A percentile compares a stretch with the other conserved stretches of the same genome.
Conservation (phyloP, 2,329 filamentous ascomycete species). For the Ophiocordyceps australis region DNA sequence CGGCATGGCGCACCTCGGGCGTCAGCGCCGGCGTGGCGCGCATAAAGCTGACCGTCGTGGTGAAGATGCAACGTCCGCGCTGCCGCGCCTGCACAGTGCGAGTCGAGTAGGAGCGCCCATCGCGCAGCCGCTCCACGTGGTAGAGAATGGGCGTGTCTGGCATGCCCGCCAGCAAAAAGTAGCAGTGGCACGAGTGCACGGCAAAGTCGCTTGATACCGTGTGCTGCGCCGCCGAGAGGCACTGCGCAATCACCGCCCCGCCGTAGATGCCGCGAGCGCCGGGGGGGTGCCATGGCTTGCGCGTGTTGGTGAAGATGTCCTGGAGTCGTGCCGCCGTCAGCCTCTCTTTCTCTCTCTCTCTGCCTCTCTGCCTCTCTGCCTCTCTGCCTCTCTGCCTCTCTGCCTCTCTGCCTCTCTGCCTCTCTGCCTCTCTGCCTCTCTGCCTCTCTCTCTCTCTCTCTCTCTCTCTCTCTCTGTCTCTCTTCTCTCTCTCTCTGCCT, state of each 20-base stretch:
- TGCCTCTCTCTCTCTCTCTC: too few relatives aligned
- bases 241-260: conserved; percentile 85
- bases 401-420: too few relatives aligned
- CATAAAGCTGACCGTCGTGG: conserved; percentile 82
- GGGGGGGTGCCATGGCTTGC: conserved; percentile 78
- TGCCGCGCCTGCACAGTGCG: conserved; percentile 93
- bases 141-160: conserved; percentile 75
- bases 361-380: too few relatives aligned
- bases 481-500: too few relatives aligned
- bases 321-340: too few relatives aligned
- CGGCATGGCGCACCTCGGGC: conserved; percentile 44
- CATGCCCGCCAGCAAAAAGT: conserved; percentile 87
- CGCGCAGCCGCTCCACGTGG: conserved; percentile 84
- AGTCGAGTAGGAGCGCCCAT: conserved; percentile 78
- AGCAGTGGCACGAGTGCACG: conserved; percentile 96
- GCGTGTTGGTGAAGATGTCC: conserved; percentile 91
- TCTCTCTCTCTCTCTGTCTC: too few relatives aligned
- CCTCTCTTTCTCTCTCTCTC: too few relatives aligned
- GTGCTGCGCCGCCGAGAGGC: conserved; percentile 68
- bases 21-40: conserved; percentile 37
- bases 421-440: too few relatives aligned
- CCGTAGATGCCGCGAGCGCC: conserved; percentile 89
- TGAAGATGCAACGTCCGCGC: conserved; percentile 79
- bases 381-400: too few relatives aligned
- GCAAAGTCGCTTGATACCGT: conserved; percentile 69